phyloP scores from a whole-genome alignment of 2,329 filamentous ascomycete species.

The Oidium heveae region DNA sequence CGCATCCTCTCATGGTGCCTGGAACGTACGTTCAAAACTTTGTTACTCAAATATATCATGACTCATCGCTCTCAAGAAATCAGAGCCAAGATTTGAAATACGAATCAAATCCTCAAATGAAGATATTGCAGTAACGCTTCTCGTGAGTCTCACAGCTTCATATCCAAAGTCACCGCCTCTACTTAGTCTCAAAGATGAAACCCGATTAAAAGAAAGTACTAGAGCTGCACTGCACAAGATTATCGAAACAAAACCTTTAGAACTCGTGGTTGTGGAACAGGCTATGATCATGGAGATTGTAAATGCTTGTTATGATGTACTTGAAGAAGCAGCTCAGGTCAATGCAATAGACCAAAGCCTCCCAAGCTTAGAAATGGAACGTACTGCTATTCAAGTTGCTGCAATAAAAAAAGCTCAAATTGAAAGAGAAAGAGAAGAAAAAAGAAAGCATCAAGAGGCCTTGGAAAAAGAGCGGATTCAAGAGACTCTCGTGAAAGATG shows the following conservation, averaged over 20 bases:
- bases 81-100: conserved; percentile 62
- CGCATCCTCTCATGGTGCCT: conserved; percentile 43
- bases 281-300: conserved; percentile 25
- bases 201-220: conserved; percentile 42
- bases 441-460: conserved; percentile 26
- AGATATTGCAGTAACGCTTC: conserved; percentile 44
- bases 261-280: conserved; percentile 25
- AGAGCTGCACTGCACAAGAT: conserved; percentile 43
- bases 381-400: conserved; percentile 56
- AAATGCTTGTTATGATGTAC: conserved; percentile 32
- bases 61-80: conserved; percentile 27
- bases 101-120: conserved; percentile 48
- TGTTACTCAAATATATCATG: too few relatives aligned
- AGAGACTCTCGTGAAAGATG: conserved; percentile 45
- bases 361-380: conserved; percentile 72
- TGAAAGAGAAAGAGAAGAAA: conserved; percentile 21
- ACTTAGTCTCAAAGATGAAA: conserved; percentile 38
- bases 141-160: conserved; percentile 62
- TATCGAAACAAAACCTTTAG: conserved; percentile 30
- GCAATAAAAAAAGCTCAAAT: conserved; percentile 31
- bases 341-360: conserved; percentile 51
- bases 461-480: conserved; percentile 46
- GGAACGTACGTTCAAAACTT: conserved; percentile 38
- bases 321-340: conserved; percentile 66
- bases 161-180: conserved; percentile 70